Evolutionary conservation across 2,329 filamentous ascomycete species (phyloP).

Genomic region (Aureobasidium namibiae): DNA sequence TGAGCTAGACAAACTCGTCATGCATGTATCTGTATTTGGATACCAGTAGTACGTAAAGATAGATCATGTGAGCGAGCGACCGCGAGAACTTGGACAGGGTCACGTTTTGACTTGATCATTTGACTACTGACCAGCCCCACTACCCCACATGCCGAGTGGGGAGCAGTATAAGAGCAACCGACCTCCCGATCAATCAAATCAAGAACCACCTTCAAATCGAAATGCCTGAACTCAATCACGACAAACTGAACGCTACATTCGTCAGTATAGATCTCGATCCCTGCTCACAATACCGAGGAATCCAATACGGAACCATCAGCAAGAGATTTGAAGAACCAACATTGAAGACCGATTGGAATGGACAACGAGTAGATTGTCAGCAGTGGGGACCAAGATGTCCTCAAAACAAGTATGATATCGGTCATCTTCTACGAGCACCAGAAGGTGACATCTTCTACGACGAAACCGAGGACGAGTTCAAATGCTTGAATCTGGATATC

Average conservation of each 20-base stretch:
- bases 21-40: too few species aligned
- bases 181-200: neutral
- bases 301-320: slow-evolving; percentile 16
- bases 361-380: slow-evolving; percentile 20
- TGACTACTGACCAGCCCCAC: neutral
- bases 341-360: slow-evolving; percentile 14
- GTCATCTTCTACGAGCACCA: slow-evolving; percentile 37
- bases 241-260: slow-evolving; percentile 15
- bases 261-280: slow-evolving; percentile 8
- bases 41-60: too few species aligned
- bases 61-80: neutral
- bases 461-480: slow-evolving; percentile 35
- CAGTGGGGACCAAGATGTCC: slow-evolving; percentile 31
- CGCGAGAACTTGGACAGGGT: neutral
- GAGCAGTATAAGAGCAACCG: slow-evolving; percentile 3
- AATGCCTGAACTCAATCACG: slow-evolving; percentile 14
- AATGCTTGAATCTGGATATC: slow-evolving; percentile 38
- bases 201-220: neutral
- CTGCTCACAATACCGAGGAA: slow-evolving; percentile 17
- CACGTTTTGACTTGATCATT: neutral
- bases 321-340: slow-evolving; percentile 15
- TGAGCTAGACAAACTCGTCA: too few species aligned
- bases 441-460: slow-evolving; percentile 21
- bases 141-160: slow-evolving; percentile 1
- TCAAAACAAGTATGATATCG: slow-evolving; percentile 33